These are phyloP conservation scores for Fusarium falciforme DNA, from an alignment of 2,329 filamentous ascomycete genomes.

Conservation along the genomic window DNA sequence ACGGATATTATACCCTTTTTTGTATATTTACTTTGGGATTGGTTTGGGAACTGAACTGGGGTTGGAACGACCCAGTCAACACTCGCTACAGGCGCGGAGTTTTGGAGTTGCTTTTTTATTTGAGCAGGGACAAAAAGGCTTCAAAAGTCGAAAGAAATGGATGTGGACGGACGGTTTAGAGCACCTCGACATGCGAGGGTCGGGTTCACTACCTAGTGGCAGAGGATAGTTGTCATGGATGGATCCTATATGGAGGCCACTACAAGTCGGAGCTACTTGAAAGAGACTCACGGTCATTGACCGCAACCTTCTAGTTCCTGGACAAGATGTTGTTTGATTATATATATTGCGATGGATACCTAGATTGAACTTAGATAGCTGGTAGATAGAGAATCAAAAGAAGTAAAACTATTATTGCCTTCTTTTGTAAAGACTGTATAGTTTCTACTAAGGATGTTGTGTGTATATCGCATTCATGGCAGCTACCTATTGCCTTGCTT, in stretches of 20 bases:
- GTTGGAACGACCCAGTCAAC: slow-evolving; percentile 7
- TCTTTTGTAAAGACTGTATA: background rate
- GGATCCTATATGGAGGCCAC: background rate
- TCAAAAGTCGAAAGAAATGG: slow-evolving; percentile 14
- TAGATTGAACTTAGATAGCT: slow-evolving; percentile 2
- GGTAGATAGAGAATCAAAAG: background rate
- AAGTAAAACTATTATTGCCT: background rate
- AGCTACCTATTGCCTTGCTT: background rate
- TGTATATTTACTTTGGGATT: slow-evolving; percentile 37
- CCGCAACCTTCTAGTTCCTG: background rate
- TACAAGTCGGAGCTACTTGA: background rate
- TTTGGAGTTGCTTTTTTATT: slow-evolving; percentile 15
- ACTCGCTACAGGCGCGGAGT: slow-evolving; percentile 30
- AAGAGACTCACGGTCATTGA: slow-evolving; percentile 6
- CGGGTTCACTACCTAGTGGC: background rate
- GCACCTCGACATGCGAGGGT: background rate
- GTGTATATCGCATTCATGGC: background rate
- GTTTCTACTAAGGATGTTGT: background rate
- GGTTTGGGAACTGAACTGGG: slow-evolving; percentile 9
- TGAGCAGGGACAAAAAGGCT: slow-evolving; percentile 1
- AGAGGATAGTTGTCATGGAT: background rate
- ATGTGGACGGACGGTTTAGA: background rate
- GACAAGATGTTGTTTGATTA: background rate
- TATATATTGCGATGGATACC: background rate
- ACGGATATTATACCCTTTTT: slow-evolving; percentile 40